phyloP scores from a whole-genome alignment of 371 early-diverging fungal species.

The Mucor velutinosus region DNA sequence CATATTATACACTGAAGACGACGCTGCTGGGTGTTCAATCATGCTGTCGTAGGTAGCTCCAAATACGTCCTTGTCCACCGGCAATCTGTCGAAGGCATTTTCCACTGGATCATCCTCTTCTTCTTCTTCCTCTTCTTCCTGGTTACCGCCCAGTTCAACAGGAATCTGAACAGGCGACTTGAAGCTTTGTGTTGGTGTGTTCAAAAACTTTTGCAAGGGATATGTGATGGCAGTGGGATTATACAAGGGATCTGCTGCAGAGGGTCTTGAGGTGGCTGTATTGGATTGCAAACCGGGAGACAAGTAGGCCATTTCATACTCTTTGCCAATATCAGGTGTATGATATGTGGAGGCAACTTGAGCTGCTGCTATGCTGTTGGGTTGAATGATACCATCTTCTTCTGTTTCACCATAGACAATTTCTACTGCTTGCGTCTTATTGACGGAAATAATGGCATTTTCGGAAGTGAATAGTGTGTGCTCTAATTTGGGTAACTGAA shows the following conservation, averaged over 20 bases:
- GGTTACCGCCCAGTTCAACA: not conserved
- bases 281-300: not conserved
- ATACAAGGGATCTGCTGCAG: not conserved
- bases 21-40: not conserved
- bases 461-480: not conserved
- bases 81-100: not conserved
- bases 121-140: not conserved
- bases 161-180: not conserved
- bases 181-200: not conserved
- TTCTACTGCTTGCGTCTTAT: not conserved
- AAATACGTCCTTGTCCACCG: not conserved
- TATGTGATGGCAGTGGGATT: slow-evolving; percentile 12
- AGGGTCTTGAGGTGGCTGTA: not conserved
- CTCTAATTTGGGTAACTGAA: not conserved
- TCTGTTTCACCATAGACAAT: not conserved
- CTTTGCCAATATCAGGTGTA: not conserved
- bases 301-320: not conserved
- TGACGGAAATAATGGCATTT: not conserved
- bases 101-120: not conserved
- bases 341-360: not conserved
- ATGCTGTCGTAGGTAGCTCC: not conserved
- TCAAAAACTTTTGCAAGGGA: slow-evolving; percentile 17
- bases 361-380: not conserved
- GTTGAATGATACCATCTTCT: not conserved
- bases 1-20: not conserved